Conservation (phyloP, 148 eudicot species). For the Rhododendron kiyosumense region DNA sequence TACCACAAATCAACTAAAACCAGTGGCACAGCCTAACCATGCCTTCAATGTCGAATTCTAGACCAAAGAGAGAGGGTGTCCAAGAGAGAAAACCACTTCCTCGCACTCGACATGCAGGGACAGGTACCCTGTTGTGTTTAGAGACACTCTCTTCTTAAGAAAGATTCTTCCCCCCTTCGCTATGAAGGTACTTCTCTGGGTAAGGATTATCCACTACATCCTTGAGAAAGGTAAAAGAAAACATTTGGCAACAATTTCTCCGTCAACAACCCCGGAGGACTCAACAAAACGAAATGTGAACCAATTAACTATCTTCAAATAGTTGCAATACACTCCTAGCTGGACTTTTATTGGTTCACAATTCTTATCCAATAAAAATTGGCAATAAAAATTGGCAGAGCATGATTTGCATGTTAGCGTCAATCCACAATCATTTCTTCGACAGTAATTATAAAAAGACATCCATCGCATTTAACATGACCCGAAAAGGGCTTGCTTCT, state of each 20-base stretch:
- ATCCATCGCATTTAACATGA: neutral
- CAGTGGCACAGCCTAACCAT: neutral
- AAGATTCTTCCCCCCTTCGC: neutral
- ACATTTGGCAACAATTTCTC: neutral
- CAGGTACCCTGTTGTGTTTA: neutral
- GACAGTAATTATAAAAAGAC: neutral
- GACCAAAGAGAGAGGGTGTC: neutral
- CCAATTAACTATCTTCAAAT: neutral
- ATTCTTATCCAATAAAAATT: neutral
- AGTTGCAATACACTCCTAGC: neutral
- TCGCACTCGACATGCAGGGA: neutral
- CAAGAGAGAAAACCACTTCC: neutral
- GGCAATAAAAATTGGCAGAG: neutral
- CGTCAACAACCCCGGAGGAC: neutral
- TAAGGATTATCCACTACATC: neutral
- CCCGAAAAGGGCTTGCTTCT: neutral
- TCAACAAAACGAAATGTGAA: constrained; percentile 2
- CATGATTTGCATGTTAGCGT: neutral
- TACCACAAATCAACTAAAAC: neutral
- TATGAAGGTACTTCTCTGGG: neutral
- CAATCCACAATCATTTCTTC: neutral
- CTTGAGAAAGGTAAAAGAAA: neutral
- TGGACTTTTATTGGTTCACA: neutral
- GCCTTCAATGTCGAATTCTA: neutral
- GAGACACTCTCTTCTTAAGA: neutral